Evolutionary conservation across 192 early-diverging fungal genomes (phyloP).

Genomic region (Mortierella antarctica): DNA sequence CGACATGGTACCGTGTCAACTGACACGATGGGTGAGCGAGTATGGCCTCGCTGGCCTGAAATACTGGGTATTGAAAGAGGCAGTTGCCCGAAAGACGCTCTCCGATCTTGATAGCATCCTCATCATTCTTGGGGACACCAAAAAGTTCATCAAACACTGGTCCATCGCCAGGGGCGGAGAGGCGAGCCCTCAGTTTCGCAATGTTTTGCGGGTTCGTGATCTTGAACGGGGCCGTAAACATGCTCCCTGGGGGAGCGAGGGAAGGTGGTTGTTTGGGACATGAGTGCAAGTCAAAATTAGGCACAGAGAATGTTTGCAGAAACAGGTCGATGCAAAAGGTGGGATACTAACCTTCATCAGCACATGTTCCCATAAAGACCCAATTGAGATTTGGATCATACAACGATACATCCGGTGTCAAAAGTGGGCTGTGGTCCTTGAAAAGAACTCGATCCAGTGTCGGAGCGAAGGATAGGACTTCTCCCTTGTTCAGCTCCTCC

Average conservation of each 20-base stretch:
- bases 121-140: not conserved
- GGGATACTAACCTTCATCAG: constrained; percentile 4
- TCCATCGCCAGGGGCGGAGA: not conserved
- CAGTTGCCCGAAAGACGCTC: not conserved
- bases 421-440: not conserved
- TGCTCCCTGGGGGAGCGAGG: not conserved
- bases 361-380: constrained; percentile 10
- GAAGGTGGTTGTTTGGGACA: not conserved
- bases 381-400: constrained; percentile 13
- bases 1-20: constrained; percentile 13
- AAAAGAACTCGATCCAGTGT: constrained; percentile 5
- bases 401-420: not conserved
- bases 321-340: not conserved
- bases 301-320: not conserved
- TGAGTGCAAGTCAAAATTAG: not conserved
- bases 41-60: constrained; percentile 2
- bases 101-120: not conserved
- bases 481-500: not conserved
- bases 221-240: not conserved
- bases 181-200: not conserved
- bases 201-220: not conserved
- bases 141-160: constrained; percentile 5
- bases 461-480: not conserved
- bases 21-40: constrained; percentile 1
- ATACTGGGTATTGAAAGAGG: not conserved